Conservation (phyloP, 225 moss, liverwort and hornwort species). For the Pleurozium schreberi region DNA sequence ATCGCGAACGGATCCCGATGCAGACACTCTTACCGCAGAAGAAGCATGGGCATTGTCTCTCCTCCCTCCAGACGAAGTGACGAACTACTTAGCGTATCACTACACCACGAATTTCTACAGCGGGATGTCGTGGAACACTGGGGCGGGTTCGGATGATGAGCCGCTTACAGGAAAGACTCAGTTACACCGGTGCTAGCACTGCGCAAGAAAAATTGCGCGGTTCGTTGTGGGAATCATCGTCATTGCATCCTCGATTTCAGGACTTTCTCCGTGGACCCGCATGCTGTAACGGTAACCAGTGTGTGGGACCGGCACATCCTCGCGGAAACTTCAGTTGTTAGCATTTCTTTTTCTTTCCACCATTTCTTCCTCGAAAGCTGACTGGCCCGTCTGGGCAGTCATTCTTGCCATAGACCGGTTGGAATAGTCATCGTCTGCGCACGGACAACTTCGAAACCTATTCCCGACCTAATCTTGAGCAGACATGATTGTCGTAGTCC, state of each 20-base stretch:
- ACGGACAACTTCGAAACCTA: not conserved
- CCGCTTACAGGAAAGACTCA: not conserved
- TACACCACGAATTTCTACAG: not conserved
- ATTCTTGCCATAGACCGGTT: not conserved
- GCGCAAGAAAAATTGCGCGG: not conserved
- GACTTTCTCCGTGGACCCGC: not conserved
- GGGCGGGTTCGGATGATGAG: not conserved
- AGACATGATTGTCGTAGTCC: not conserved
- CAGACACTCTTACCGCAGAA: not conserved
- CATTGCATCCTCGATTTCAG: not conserved
- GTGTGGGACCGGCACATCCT: not conserved
- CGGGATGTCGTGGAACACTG: too few relatives aligned
- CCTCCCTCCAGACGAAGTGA: not conserved
- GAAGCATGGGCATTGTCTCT: not conserved
- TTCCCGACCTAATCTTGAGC: not conserved
- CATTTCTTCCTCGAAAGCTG: not conserved
- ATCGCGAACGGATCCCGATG: not conserved
- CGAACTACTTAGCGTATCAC: not conserved
- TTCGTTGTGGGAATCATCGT: not conserved
- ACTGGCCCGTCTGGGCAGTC: not conserved
- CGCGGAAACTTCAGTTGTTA: too few relatives aligned
- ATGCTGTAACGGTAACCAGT: conserved; percentile 11
- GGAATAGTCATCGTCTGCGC: not conserved
- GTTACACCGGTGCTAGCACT: not conserved
- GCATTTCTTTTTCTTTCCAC: conserved; percentile 4